These are phyloP conservation scores for Yamadazyma olivae DNA, from an alignment of 805 yeast genomes.

Conservation along the genomic window DNA sequence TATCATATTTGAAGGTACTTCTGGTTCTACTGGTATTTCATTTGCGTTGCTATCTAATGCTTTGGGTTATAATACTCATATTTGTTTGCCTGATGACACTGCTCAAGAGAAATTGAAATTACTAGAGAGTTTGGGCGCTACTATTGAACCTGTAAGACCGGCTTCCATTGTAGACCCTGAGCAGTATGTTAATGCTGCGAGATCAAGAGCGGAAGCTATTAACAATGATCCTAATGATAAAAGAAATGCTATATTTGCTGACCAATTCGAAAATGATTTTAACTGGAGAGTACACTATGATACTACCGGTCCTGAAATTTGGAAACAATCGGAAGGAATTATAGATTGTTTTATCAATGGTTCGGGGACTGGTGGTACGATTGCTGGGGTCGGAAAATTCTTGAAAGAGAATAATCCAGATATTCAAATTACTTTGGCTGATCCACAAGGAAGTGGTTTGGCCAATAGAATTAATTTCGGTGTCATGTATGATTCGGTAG, in stretches of 20 bases:
- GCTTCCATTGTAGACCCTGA: conserved; percentile 92
- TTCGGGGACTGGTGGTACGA: conserved; percentile 97
- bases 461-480: conserved; percentile 82
- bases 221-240: conserved; percentile 34
- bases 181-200: conserved; percentile 90
- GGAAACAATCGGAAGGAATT: conserved; percentile 59
- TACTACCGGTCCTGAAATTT: conserved; percentile 94
- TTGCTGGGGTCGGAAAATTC: conserved; percentile 80
- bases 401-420: conserved; percentile 60
- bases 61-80: conserved; percentile 84
- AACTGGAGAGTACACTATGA: conserved; percentile 84
- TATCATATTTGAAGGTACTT: conserved; percentile 88
- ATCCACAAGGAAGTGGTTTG: conserved; percentile 95
- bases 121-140: conserved; percentile 74
- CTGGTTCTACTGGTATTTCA: conserved; percentile 96
- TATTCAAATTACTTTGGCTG: conserved; percentile 68
- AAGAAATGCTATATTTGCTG: conserved; percentile 77
- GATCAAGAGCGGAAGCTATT: conserved; percentile 55
- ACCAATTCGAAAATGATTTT: conserved; percentile 90
- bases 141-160: conserved; percentile 81
- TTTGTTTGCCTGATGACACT: conserved; percentile 94
- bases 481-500: conserved; percentile 88
- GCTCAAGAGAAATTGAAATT: conserved; percentile 77
- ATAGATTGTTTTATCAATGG: conserved; percentile 84
- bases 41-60: conserved; percentile 88